Evolutionary conservation across 805 yeast species (phyloP), one percentile per base, ranked within the genome.

Genomic region (Zygotorulaspora danielsina): DNA sequence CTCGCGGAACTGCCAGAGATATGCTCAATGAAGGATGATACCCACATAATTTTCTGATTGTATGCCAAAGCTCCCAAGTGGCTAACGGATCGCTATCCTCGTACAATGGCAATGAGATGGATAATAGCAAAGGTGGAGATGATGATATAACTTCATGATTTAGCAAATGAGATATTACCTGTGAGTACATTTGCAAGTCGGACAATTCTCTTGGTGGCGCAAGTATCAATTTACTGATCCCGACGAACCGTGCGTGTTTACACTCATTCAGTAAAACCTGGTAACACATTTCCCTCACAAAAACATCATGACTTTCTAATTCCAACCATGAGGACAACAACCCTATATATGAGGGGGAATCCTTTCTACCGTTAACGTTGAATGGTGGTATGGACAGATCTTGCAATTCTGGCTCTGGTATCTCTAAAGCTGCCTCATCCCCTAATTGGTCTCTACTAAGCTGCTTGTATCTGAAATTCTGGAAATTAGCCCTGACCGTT

Each of bases 1-100:
- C 68, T 41, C 78, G 78, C 21, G 95, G 89, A 16, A 88, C 72
- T 25, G 81, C 93, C 24, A 84, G 65, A 4, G 86, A 84, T 38
- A 87, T 78, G n/a, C 85, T 78, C 36, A 82, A 60, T 16, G 76
- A 71, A 2, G 60, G 45, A 34, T 79, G 69, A 50, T 79, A 78
- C 39, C 71, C 70, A 49, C 81, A 76, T 25, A 73, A 62, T 4
- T 70, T 65, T 17, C 87, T 63, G 2, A 82, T 72, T 1, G 82
- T 69, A 48, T 81, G 77, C 89, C 89, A 82, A 49, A 79, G 70
- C 39, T 79, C 84, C 89, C 89, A 82, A 2, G 83, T 78, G 2
- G 81, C 76, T 21, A 81, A 57, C 6, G 69, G 62, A 50, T 74
- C 78, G 12, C 66, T 48, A 34, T 74, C 78, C 41, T 75, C 79